Evolutionary conservation across 2,329 filamentous ascomycete genomes (phyloP), one percentile per base, ranked within the genome.

Genomic region (Teratosphaeria viscida): DNA sequence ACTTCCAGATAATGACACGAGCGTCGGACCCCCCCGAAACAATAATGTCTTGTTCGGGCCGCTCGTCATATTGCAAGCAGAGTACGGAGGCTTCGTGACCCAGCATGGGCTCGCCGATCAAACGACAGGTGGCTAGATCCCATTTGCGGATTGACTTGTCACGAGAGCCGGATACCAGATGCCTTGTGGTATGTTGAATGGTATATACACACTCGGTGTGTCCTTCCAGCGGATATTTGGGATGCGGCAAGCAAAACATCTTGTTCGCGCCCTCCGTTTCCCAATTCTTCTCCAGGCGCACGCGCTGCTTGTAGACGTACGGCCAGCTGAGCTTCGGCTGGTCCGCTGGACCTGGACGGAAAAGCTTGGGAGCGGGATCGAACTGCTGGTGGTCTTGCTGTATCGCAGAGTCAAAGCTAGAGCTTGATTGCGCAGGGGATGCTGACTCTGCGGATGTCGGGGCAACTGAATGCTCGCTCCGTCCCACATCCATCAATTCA

Each of bases 141-240:
- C 94, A 99, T 56, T 96, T 86, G 49, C 92, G 85, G 64, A 99
- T 83, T 0, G 89, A 90, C 65, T 84, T 86, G 70, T 99, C 94
- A 57, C 94, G 83, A 69, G 92, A 97, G 16, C 94, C 94, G 70
- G 92, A 97, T 56, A 97, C 92, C 10, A 99, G 81, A 72, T 87
- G 94, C 63, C 90, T 86, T 1, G 87, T 82, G 58, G 87, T 87
- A 69, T 92, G 95, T 72, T 99, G 92, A 57, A 99, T 85, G 2
- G 90, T 92, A 74, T 99, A 99, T 12, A 99, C 91, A 72, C 92
- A 97, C 70, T 97, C 92, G 23, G 81, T 82, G 71, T 99, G 94
- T 0, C 89, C 90, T 71, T 97, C 92, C 35, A 89, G 81, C 0
- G 85, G 85, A 67, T 91, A 81, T 43, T 84, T 81, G 0, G 91